Conservation (phyloP, 176 grass and related monocot species). For the Aegilops speltoides region DNA sequence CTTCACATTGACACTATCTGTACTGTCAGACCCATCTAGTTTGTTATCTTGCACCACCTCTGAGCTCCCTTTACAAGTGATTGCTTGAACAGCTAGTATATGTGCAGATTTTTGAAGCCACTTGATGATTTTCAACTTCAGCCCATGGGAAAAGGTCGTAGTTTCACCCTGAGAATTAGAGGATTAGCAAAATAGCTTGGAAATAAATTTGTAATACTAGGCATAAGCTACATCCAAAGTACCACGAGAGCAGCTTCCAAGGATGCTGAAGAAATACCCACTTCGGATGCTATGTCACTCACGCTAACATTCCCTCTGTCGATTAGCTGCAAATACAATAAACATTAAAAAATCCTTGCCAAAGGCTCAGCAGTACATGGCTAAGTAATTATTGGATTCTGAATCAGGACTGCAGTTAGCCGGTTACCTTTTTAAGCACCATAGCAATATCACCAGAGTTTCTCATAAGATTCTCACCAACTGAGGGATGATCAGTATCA, state of each 20-base stretch:
- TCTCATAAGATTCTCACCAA: constrained; percentile 35
- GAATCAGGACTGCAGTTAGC: constrained; percentile 42
- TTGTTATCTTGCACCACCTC: constrained; percentile 43
- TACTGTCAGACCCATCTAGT: constrained; percentile 31
- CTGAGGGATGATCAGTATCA: constrained; percentile 34
- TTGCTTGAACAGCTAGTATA: constrained; percentile 39
- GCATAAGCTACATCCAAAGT: constrained; percentile 26
- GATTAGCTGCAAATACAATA: constrained; percentile 66
- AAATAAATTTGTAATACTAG: constrained; percentile 37
- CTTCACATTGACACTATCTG: constrained; percentile 29
- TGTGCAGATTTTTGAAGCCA: constrained; percentile 75
- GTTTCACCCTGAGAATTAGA: constrained; percentile 84
- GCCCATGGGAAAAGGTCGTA: constrained; percentile 88
- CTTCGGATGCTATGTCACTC: constrained; percentile 84
- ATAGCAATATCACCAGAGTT: constrained; percentile 68
- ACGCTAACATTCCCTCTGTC: constrained; percentile 72
- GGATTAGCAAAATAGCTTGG: constrained; percentile 32
- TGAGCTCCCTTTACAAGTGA: constrained; percentile 33
- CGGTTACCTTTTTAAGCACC: constrained; percentile 76
- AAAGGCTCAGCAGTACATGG: constrained; percentile 2
- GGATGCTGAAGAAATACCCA: constrained; percentile 91
- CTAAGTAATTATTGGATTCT: constrained; percentile 1
- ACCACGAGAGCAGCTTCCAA: constrained; percentile 95
- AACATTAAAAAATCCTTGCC: constrained; percentile 2
- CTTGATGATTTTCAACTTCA: constrained; percentile 93